Evolutionary conservation across 345 rosid genomes (phyloP).

Genomic region (Linum trigynum): DNA sequence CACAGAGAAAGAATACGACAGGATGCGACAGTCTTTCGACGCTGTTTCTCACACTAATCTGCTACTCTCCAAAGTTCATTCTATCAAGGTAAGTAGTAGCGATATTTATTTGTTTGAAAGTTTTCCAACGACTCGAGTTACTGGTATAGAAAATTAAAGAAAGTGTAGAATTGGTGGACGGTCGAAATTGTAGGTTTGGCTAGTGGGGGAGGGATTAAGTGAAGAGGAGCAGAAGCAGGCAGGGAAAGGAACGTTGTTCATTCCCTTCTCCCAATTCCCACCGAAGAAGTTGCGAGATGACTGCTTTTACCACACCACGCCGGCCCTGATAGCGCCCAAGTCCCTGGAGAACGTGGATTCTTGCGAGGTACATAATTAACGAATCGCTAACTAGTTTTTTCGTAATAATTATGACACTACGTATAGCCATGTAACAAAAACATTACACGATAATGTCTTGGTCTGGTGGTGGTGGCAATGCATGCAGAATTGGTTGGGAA

Average conservation of each 20-base stretch:
- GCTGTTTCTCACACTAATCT: constrained; percentile 19
- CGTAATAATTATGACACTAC: not conserved
- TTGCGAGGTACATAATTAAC: constrained; percentile 45
- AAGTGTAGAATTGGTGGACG: constrained; percentile 35
- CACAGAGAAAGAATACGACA: constrained; percentile 31
- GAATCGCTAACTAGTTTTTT: not conserved
- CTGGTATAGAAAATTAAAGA: not conserved
- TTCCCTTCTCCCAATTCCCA: constrained; percentile 65
- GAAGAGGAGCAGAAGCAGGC: constrained; percentile 49
- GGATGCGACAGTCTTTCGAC: constrained; percentile 26
- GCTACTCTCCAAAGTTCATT: constrained; percentile 24
- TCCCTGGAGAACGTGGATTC: constrained; percentile 57
- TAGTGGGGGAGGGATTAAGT: constrained; percentile 45
- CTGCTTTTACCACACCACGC: constrained; percentile 50
- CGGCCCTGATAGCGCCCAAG: constrained; percentile 45
- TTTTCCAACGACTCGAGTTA: not conserved
- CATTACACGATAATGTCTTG: too few relatives aligned
- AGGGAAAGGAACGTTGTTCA: constrained; percentile 38
- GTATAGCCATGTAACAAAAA: not conserved
- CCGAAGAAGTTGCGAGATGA: constrained; percentile 32
- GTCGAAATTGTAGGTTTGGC: constrained; percentile 36
- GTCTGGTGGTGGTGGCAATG: too few relatives aligned
- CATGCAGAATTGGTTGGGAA: constrained; percentile 58
- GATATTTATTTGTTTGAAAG: not conserved
- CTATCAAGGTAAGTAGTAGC: constrained; percentile 26